A percentile compares a stretch with the other conserved stretches of the same genome.
Evolutionary conservation across 805 yeast species (phyloP).

Genomic region (Hanseniaspora thailandica): DNA sequence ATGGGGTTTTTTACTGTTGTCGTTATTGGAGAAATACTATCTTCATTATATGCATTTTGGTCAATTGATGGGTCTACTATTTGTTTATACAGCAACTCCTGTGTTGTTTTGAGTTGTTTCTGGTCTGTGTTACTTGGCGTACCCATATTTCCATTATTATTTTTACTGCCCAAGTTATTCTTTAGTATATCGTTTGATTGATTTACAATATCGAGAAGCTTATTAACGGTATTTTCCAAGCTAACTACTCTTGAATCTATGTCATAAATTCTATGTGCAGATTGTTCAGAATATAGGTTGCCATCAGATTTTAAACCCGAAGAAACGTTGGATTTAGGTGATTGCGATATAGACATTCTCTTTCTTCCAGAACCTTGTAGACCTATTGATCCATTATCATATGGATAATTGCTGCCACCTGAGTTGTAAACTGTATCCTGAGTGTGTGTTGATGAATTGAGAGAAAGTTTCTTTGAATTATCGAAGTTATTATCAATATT

Average conservation of each 20-base stretch:
- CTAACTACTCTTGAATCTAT: conserved; percentile 3
- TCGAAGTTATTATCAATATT: background rate
- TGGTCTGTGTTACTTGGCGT: background rate
- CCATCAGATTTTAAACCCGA: conserved; percentile 1
- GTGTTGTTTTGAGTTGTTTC: background rate
- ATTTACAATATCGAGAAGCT: conserved; percentile 21
- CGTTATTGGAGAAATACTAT: conserved; percentile 3
- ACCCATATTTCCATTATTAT: background rate
- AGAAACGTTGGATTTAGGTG: conserved; percentile 8
- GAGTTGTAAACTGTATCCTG: background rate
- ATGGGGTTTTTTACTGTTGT: conserved; percentile 13
- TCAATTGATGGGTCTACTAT: background rate
- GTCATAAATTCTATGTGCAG: conserved; percentile 2
- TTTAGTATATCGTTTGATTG: conserved; percentile 20
- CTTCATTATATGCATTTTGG: background rate
- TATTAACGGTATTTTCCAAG: conserved; percentile 18
- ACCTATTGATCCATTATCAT: background rate
- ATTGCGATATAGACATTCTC: conserved; percentile 8
- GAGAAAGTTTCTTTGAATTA: background rate
- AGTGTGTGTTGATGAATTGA: conserved; percentile 1
- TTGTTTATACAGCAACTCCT: background rate
- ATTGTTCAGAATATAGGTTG: background rate
- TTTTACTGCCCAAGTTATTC: conserved; percentile 15
- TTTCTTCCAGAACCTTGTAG: background rate
- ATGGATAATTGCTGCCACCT: background rate